Evolutionary conservation across 306 rosid species (phyloP), one percentile per base, ranked within the genome.

Genomic region (Nissolia schottii): DNA sequence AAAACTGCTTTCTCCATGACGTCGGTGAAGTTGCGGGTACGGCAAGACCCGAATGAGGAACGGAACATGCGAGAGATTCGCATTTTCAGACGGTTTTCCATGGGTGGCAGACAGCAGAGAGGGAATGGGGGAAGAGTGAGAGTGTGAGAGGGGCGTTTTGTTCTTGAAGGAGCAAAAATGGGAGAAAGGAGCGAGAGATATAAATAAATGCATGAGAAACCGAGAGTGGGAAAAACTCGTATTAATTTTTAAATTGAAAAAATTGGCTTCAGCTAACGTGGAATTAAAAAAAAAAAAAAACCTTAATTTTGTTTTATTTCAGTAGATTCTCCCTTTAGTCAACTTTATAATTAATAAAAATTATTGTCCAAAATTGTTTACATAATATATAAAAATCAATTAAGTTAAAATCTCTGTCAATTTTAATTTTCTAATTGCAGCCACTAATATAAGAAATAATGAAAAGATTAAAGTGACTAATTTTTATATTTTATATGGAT

Each of bases 61-160:
- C 90, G 92, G 74, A 91, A 86, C 84, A 95, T 88, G 85, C 94
- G 90, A 64, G 96, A 85, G 81, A 95, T 85, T 70, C 88, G 82
- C 55, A 76, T 57, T 80, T 86, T 91, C 67, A 91, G 86, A 20
- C 88, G 72, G 79, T 74, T 86, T 29, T 95, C 92, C 99, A 95
- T 94, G 24, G n/a, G 1, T 23, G 50, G 34, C 31, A n/a, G 18
- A 19, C 14, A 3, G 29, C n/a, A 56, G 37, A 3, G 31, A 49
- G 61, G 5, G 61, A 28, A 27, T 13, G 49, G 2, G 25, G 13
- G 10, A 15, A 32, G 43, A 50, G 60, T 6, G 65, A 24, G 67
- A 14, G 70, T 19, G 24, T 38, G 37, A 13, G 31, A 4, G 22
- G 20, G 37, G n/a, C 2, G 23, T 45, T 70, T 18, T 67, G 27